These are phyloP conservation scores for Monosporascus sp. DNA, from an alignment of 2,329 filamentous ascomycete species.

Conservation along the genomic window DNA sequence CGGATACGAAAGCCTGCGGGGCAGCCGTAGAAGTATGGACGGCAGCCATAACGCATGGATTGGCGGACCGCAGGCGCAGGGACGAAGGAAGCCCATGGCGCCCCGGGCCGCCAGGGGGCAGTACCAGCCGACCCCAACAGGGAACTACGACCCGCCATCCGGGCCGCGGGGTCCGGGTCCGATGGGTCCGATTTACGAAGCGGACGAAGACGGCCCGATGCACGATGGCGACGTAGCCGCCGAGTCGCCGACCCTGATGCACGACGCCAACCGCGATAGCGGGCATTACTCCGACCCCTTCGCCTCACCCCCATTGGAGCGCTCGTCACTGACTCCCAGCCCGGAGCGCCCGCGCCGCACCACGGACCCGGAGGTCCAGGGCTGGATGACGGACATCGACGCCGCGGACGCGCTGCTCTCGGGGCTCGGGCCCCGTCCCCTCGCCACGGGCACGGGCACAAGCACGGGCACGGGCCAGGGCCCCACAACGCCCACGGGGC, in stretches of 20 bases:
- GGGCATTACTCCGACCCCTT: slow-evolving; percentile 43
- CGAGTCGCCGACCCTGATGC: slow-evolving; percentile 18
- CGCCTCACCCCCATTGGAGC: slow-evolving; percentile 35
- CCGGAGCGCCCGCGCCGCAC: slow-evolving; percentile 24
- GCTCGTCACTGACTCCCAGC: slow-evolving; percentile 32
- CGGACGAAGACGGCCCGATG: slow-evolving; percentile 44
- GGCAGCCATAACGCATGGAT: slow-evolving; percentile 21
- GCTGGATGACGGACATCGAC: slow-evolving; percentile 54
- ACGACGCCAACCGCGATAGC: slow-evolving; percentile 14
- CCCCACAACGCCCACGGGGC: slow-evolving; percentile 8
- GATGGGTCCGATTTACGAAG: slow-evolving; percentile 56
- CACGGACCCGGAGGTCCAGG: slow-evolving; percentile 48
- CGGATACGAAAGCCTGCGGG: slow-evolving; percentile 47
- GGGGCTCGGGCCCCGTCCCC: slow-evolving; percentile 33
- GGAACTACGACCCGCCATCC: slow-evolving; percentile 19
- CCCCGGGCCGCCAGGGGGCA: slow-evolving; percentile 29
- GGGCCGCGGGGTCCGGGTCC: slow-evolving; percentile 27
- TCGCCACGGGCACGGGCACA: slow-evolving; percentile 12
- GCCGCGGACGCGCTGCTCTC: slow-evolving; percentile 48
- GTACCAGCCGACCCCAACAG: slow-evolving; percentile 28
- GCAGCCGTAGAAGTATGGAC: slow-evolving; percentile 20
- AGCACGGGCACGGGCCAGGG: not conserved
- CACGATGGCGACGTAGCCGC: slow-evolving; percentile 30
- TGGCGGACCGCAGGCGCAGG: slow-evolving; percentile 16
- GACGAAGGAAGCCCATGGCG: slow-evolving; percentile 21